Evolutionary conservation across 169 alveolate species (phyloP).

Genomic region (Perkinsus marinus): DNA sequence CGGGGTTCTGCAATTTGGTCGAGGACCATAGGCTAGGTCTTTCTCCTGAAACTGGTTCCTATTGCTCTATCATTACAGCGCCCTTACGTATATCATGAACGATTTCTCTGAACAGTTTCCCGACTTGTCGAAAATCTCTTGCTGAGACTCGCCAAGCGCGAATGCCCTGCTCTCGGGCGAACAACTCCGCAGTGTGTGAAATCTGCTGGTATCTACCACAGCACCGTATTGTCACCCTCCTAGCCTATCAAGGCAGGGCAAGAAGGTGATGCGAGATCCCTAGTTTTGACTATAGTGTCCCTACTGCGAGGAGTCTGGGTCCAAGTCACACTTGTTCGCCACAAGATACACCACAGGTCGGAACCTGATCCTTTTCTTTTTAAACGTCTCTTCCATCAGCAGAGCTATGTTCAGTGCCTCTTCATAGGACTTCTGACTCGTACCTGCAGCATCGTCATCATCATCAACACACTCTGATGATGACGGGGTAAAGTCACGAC

Average conservation of each 20-base stretch:
- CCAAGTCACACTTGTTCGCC: conserved; percentile 1
- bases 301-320: not conserved
- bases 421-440: not conserved
- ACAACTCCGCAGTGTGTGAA: not conserved
- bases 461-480: no score
- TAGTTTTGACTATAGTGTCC: not conserved
- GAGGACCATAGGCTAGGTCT: not conserved
- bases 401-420: not conserved
- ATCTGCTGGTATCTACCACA: not conserved
- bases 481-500: no score
- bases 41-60: not conserved
- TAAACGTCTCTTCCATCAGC: not conserved
- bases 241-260: no score
- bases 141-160: not conserved
- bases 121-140: not conserved
- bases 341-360: conserved; percentile 3
- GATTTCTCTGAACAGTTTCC: not conserved
- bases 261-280: no score
- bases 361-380: not conserved
- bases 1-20: no score
- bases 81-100: not conserved
- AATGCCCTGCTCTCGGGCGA: not conserved
- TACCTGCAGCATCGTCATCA: no score
- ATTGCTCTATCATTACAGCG: not conserved
- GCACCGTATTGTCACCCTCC: no score